A percentile compares a stretch with the other conserved stretches of the same genome.
Conservation (phyloP, 2,329 filamentous ascomycete species). For the Talaromyces marneffei region DNA sequence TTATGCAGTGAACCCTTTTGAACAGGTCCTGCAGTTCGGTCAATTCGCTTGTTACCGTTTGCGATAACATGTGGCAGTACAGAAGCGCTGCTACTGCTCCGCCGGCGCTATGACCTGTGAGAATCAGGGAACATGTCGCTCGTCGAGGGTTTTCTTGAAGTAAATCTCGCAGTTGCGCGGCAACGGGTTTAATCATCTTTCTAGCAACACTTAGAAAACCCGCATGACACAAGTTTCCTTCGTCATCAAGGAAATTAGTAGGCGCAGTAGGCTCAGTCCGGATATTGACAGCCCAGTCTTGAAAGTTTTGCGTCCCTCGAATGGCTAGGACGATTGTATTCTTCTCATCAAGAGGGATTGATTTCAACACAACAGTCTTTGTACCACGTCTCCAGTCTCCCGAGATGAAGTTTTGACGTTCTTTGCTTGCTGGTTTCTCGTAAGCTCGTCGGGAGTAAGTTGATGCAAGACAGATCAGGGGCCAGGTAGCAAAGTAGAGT, state of each 20-base stretch:
- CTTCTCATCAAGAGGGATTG: conserved; percentile 68
- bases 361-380: conserved; percentile 81
- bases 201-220: conserved; percentile 72
- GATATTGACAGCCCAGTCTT: conserved; percentile 83
- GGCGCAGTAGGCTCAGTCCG: conserved; percentile 63
- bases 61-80: conserved; percentile 65
- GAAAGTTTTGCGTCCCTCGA: conserved; percentile 70
- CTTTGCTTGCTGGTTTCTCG: conserved; percentile 54
- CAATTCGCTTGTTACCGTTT: conserved; percentile 59
- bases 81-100: conserved; percentile 76
- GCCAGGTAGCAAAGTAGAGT: conserved; percentile 69
- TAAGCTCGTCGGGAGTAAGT: conserved; percentile 74
- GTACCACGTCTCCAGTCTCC: conserved; percentile 69
- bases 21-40: conserved; percentile 64
- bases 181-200: conserved; percentile 69
- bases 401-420: conserved; percentile 63
- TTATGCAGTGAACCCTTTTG: conserved; percentile 74
- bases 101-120: conserved; percentile 82
- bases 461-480: conserved; percentile 70
- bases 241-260: conserved; percentile 67
- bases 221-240: conserved; percentile 69
- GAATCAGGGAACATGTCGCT: conserved; percentile 63
- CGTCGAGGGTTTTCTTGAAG: conserved; percentile 66
- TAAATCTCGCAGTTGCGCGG: conserved; percentile 61
- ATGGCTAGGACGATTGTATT: conserved; percentile 79